Percentiles rank a stretch among this genome's conserved stretches.
These are phyloP conservation scores for Lactifluus pinguis DNA, from an alignment of 768 basidiomycete species.

Conservation along the genomic window DNA sequence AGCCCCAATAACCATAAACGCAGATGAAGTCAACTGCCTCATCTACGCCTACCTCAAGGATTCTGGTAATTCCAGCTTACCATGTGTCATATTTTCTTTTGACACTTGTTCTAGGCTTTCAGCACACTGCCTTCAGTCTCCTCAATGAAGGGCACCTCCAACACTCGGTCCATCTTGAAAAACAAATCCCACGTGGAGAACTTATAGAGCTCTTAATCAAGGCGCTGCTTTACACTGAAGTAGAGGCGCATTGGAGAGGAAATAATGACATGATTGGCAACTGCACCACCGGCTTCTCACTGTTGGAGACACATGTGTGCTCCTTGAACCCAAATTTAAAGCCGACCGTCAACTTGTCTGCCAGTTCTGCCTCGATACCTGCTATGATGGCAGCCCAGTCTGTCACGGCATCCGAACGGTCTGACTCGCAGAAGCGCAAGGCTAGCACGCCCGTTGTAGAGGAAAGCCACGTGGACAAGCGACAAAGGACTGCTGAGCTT, in stretches of 20 bases:
- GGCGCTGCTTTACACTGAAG: slow-evolving; percentile 71
- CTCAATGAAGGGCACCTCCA: slow-evolving; percentile 67
- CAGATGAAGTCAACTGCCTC: slow-evolving; percentile 79
- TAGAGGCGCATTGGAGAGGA: slow-evolving; percentile 73
- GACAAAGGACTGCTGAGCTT: slow-evolving; percentile 43
- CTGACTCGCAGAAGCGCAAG: slow-evolving; percentile 17
- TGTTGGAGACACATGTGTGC: slow-evolving; percentile 70
- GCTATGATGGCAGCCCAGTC: neutral
- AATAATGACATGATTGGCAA: slow-evolving; percentile 44
- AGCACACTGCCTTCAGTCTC: slow-evolving; percentile 75
- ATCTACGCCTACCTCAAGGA: slow-evolving; percentile 80
- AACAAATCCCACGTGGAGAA: slow-evolving; percentile 74
- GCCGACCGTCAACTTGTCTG: slow-evolving; percentile 13
- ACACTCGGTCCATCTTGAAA: slow-evolving; percentile 54
- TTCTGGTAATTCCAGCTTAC: slow-evolving; percentile 44
- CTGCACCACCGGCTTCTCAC: slow-evolving; percentile 63
- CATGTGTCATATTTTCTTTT: neutral
- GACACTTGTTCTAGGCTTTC: slow-evolving; percentile 46
- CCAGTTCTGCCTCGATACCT: slow-evolving; percentile 3
- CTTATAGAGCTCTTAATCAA: slow-evolving; percentile 74
- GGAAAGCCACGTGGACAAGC: slow-evolving; percentile 53
- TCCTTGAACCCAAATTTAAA: slow-evolving; percentile 38
- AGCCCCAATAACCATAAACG: slow-evolving; percentile 52
- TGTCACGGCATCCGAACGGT: neutral
- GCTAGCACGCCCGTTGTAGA: slow-evolving; percentile 24